Percentiles rank a stretch among this genome's conserved stretches.
These are phyloP conservation scores for Alternaria ventricosa DNA, from an alignment of 2,329 filamentous ascomycete species.

Conservation along the genomic window DNA sequence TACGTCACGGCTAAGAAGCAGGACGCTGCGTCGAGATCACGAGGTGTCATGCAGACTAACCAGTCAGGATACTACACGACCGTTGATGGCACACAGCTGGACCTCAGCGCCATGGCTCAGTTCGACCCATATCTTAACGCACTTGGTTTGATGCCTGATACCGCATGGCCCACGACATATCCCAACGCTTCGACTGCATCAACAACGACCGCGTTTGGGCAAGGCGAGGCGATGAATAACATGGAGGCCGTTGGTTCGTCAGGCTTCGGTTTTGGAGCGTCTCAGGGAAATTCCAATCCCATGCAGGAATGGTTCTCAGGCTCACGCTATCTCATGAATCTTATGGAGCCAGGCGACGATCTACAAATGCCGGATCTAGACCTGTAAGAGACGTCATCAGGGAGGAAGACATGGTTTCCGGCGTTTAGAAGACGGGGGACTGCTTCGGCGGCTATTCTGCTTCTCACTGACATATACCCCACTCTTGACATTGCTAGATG, in stretches of 20 bases:
- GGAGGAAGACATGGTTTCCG: background rate
- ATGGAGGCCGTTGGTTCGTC: background rate
- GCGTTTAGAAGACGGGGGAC: background rate
- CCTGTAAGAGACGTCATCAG: background rate
- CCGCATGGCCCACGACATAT: slow-evolving; percentile 24
- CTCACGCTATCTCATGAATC: slow-evolving; percentile 68
- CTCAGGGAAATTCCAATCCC: slow-evolving; percentile 48
- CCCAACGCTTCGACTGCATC: background rate
- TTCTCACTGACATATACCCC: background rate
- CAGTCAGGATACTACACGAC: slow-evolving; percentile 22
- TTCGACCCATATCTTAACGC: slow-evolving; percentile 71
- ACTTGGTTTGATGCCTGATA: slow-evolving; percentile 64
- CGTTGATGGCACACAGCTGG: slow-evolving; percentile 19
- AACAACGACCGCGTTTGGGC: slow-evolving; percentile 15
- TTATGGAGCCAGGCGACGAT: slow-evolving; percentile 65
- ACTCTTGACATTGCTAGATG: background rate
- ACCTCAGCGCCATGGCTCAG: slow-evolving; percentile 39
- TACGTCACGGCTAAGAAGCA: slow-evolving; percentile 66
- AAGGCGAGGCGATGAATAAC: background rate
- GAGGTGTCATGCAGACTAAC: slow-evolving; percentile 2
- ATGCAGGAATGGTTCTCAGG: slow-evolving; percentile 72
- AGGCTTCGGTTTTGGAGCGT: slow-evolving; percentile 12
- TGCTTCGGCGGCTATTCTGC: background rate
- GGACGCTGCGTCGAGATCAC: slow-evolving; percentile 39
- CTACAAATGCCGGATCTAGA: slow-evolving; percentile 41